Base-by-base conservation (phyloP, 2,329 filamentous ascomycete species). In the Colletotrichum chrysophilum region DNA sequence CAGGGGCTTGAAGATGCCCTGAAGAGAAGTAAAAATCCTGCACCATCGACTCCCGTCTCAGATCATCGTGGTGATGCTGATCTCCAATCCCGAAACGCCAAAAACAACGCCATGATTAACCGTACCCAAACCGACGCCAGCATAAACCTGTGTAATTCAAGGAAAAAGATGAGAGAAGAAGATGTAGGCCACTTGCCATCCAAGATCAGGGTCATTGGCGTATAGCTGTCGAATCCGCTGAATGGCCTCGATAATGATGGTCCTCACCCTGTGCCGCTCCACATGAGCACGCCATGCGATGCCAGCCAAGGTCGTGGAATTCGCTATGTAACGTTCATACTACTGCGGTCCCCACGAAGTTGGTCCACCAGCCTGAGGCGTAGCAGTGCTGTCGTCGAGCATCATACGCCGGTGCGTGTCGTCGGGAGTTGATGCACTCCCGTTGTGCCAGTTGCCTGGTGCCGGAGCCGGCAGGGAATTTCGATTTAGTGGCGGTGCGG, bases 391-490 rank as follows among this genome's bases (percentile, higher is more conserved):
- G 34, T 75, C 62, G 4, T 43, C 26, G 12, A n/a, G 52, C 52
- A 55, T 34, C 52, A 38, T 24, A 26, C 60, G 68, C 8, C 68
- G 72, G 9, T 62, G 72, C 16, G 13, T 60, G 30, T 71, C 72
- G 4, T 75, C 72, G 12, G 61, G 28, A 7, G 28, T 13, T 6
- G 68, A 5, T 16, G 68, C 32, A 36, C 18, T 21, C 9, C 67
- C 68, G 28, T 18, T 52, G 12, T 30, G 38, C 73, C 73, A 75
- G 58, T 65, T 60, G 8, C 62, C 56, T 5, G 73, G 69, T 5
- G 28, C 62, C n/a, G 69, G 69, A 14, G 55, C 64, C 21, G 73
- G 73, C 30, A 73, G 14, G 2, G 73, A 75, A 32, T 55, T 75
- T n/a, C 73, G 73, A 52, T 75, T 75, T 24, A 48, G n/a, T n/a